These are phyloP conservation scores for Arabidopsis lyrata DNA, from an alignment of 441 rosid genomes.

Conservation along the genomic window DNA sequence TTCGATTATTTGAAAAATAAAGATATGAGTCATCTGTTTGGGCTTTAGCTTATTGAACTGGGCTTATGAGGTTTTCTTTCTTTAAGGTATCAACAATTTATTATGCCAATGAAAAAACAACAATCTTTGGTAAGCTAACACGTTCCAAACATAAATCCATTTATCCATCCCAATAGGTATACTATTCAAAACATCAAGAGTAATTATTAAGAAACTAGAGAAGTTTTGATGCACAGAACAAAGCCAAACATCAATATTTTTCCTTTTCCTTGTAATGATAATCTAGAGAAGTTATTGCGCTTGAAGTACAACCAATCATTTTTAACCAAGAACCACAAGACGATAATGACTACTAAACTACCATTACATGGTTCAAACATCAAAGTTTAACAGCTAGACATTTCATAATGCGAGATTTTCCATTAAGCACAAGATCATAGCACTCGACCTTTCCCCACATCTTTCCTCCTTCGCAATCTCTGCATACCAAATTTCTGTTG, in stretches of 20 bases:
- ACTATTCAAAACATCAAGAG: no score
- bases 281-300: no score
- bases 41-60: background rate
- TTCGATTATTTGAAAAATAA: background rate
- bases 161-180: no score
- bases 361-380: slow-evolving; percentile 15
- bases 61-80: background rate
- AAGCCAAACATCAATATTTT: no score
- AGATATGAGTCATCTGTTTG: background rate
- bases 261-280: no score
- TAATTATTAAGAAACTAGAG: no score
- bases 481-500: slow-evolving; percentile 21
- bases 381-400: slow-evolving; percentile 12
- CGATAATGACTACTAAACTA: background rate
- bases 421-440: slow-evolving; percentile 23
- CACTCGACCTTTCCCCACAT: background rate
- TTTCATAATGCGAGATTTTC: slow-evolving; percentile 7
- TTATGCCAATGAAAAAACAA: no score
- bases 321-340: background rate
- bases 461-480: slow-evolving; percentile 7
- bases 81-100: no score
- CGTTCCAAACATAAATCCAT: no score
- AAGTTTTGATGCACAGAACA: no score
- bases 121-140: no score
- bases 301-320: no score